Evolutionary conservation across 1,284 basidiomycete genomes (phyloP), one percentile per base, ranked within the genome.

Genomic region (Trichosporon sp.): DNA sequence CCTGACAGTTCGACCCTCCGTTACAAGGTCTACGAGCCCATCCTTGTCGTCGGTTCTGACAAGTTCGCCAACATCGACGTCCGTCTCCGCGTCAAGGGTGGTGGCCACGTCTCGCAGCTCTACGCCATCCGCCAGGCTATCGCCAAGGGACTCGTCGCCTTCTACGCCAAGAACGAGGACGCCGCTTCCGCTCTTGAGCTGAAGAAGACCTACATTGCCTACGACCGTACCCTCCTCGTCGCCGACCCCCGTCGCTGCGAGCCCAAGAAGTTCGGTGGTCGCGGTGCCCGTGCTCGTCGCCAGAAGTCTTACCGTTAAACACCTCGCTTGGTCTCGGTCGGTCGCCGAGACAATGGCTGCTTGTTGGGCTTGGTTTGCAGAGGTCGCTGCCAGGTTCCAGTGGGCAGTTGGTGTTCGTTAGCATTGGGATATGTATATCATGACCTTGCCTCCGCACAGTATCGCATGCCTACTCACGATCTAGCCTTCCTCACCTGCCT

Each of bases 61-160:
- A 87, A 90, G 68, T 93, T 96, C 81, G 85, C 87, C 72, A 86
- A 87, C 75, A 87, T 99, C 80, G 96, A 99, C 87, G 95, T 99
- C 86, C 93, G 96, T 78, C 92, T 99, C 71, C 93, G 95, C 70
- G 97, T 98, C 77, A 96, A 95, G 86, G 97, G 97, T 86, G 97
- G 97, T 89, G 97, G 97, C 85, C 96, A 98, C 88, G 95, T 94
- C 74, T 98, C 96, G 72, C 97, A 99, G 86, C 89, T 99, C 75
- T 99, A 99, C 86, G 97, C 97, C 75, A 94, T 99, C 85, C 94
- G 97, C 78, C 97, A 99, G 87, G 97, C 97, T 64, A 97, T 99
- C 79, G 92, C 94, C 79, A 99, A 98, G 88, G 95, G 96, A 72
- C 86, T 99, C 75, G 93, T 99, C 80, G 97, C 96, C 66, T 84